Base-by-base conservation (phyloP, 2,329 filamentous ascomycete genomes). In the Clarireedia paspali region DNA sequence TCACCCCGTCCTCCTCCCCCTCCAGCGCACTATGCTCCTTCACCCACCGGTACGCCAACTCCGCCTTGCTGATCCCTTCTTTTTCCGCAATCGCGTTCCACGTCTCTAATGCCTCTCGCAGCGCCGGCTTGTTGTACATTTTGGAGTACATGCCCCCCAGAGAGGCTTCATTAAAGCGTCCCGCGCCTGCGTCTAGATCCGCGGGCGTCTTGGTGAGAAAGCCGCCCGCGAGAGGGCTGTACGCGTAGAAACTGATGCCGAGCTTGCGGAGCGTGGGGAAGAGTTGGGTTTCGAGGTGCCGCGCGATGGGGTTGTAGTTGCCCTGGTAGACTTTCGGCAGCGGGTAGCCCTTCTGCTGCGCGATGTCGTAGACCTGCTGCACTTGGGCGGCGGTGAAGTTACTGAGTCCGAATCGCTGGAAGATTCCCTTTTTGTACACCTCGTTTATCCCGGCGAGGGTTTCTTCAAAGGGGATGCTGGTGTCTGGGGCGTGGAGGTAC, bases 181-280 rank as follows among this genome's bases (percentile, higher is more conserved):
- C 68, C 15, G 54, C 45, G 15, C 53, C 47, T 2, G 36, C 56
- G 6, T 55, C 56, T 1, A 63, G 12, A 5, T 51, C 15, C 5
- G 51, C 55, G 4, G 58, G 23, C 15, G 54, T 52, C 50, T 67
- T 67, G 23, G 76, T 77, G 63, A 86, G 80, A 38, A 86, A 71
- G 1, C 83, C 83, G n/a, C 83, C 83, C 2, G 82, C 82, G 34
- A 85, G 71, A 0, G 82, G 82, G 61, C 84, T 85, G 70, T 84
- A 84, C 47, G 82, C 70, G 17, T 84, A 80, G 52, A 63, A 63
- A 47, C 39, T 44, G 6, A 66, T 66, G 2, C 58, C 56, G 14
- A 66, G 57, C 47, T 65, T 64, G 48, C 47, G 76, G 60, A 80
- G 82, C 56, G 76, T 76, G 6, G 77, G 78, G 45, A 85, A 75